A percentile compares a stretch with the other conserved stretches of the same genome.
phyloP scores from a whole-genome alignment of 108 stramenopile species.

The Discostella stelligeroides region DNA sequence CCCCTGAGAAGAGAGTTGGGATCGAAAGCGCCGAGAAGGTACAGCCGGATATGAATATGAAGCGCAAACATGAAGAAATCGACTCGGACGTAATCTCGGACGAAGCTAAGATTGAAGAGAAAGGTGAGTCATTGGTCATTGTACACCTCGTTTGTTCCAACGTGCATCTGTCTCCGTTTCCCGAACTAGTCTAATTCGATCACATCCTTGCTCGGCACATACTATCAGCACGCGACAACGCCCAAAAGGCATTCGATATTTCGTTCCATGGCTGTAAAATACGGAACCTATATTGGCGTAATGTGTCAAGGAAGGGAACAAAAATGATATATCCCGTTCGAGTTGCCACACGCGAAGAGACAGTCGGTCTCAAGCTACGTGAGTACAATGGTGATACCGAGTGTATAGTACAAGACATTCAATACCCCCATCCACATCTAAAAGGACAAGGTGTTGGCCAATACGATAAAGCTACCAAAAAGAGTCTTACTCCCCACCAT shows the following conservation, averaged over 20 bases:
- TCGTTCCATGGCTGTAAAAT: slow-evolving; percentile 14
- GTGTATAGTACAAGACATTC: slow-evolving; percentile 13
- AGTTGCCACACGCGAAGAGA: slow-evolving; percentile 12
- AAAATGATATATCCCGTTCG: slow-evolving; percentile 16
- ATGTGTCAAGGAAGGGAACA: background rate
- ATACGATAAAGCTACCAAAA: slow-evolving; percentile 1
- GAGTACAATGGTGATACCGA: slow-evolving; percentile 21
- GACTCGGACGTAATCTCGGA: background rate
- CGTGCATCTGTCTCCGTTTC: background rate
- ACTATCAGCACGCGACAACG: slow-evolving; percentile 8
- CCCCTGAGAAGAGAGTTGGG: slow-evolving; percentile 7
- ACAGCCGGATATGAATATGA: too few species aligned
- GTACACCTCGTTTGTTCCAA: too few species aligned
- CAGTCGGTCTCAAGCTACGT: slow-evolving; percentile 3
- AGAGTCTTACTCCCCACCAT: slow-evolving; percentile 8
- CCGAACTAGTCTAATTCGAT: background rate
- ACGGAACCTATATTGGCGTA: slow-evolving; percentile 14
- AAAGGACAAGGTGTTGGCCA: background rate
- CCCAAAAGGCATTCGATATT: slow-evolving; percentile 20
- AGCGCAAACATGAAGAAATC: slow-evolving; percentile 9
- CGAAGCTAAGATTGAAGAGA: slow-evolving; percentile 2
- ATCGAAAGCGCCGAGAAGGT: too few species aligned
- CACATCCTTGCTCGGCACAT: background rate
- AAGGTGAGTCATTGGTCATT: slow-evolving; percentile 5
- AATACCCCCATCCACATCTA: slow-evolving; percentile 18